Percentiles rank a stretch among this genome's conserved stretches.
phyloP scores from a whole-genome alignment of 163 green algal genomes.

The Trebouxia gelatinosa region DNA sequence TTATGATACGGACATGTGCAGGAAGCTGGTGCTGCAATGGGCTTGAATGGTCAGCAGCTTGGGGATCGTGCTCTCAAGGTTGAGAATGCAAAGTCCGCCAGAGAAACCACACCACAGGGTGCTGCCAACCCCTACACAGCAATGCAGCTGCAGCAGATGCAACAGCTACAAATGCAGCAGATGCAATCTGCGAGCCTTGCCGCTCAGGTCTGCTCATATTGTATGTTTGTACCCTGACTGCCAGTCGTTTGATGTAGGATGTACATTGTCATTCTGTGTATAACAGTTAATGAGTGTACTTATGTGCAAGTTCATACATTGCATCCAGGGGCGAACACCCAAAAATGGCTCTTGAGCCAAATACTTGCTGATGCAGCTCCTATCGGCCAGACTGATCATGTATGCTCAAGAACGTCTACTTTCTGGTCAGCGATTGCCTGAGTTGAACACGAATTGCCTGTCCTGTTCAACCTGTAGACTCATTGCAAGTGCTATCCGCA shows the following conservation, averaged over 20 bases:
- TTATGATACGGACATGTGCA: too few species aligned
- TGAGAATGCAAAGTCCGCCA: constrained; percentile 41
- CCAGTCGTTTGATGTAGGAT: too few species aligned
- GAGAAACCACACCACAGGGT: constrained; percentile 31
- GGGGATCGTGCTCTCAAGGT: constrained; percentile 54
- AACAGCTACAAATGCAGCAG: constrained; percentile 27
- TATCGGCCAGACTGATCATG: too few species aligned
- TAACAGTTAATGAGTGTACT: not conserved
- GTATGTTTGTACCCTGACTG: not conserved
- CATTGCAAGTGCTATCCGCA: not conserved
- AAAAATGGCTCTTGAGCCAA: constrained; percentile 12
- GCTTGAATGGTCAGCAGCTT: constrained; percentile 56
- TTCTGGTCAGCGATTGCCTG: not conserved
- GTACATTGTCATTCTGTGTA: too few species aligned
- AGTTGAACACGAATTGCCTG: not conserved
- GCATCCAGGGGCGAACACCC: constrained; percentile 14
- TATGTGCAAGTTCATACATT: not conserved
- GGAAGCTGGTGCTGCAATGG: constrained; percentile 44
- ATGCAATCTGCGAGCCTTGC: constrained; percentile 36
- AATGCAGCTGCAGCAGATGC: constrained; percentile 43
- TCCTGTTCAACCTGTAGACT: not conserved
- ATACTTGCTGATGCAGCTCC: not conserved
- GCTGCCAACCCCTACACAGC: constrained; percentile 72
- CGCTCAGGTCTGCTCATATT: constrained; percentile 35
- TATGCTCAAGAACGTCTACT: too few species aligned